These are phyloP conservation scores for Alternaria hordeiaustralica DNA, from an alignment of 2,329 filamentous ascomycete genomes.

Conservation along the genomic window DNA sequence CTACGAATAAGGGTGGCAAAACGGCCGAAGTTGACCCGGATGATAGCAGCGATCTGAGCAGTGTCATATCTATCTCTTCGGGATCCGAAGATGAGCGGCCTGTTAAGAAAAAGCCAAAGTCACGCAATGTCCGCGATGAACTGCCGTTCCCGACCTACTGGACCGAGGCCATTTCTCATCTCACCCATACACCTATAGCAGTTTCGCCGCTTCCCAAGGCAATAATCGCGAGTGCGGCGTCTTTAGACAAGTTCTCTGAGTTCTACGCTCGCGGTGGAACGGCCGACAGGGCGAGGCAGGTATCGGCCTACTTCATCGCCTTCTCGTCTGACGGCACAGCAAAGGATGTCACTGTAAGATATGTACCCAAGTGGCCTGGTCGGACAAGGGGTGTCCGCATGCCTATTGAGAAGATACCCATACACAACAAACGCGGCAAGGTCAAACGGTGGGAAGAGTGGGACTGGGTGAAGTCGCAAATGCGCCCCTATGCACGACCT, in stretches of 20 bases:
- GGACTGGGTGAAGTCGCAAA: conserved; percentile 86
- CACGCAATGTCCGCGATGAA: conserved; percentile 71
- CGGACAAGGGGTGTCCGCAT: conserved; percentile 87
- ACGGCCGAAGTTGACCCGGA: conserved; percentile 40
- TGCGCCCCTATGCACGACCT: conserved; percentile 72
- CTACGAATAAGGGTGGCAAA: conserved; percentile 7
- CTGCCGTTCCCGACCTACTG: conserved; percentile 89
- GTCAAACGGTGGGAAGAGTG: conserved; percentile 76
- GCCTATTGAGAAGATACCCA: conserved; percentile 77
- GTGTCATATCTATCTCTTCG: conserved; percentile 53
- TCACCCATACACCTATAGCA: conserved; percentile 78
- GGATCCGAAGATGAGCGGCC: conserved; percentile 61
- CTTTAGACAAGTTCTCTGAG: conserved; percentile 71
- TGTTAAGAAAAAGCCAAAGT: conserved; percentile 50
- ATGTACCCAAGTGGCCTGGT: conserved; percentile 84
- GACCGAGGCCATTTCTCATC: conserved; percentile 85
- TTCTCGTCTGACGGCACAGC: conserved; percentile 84
- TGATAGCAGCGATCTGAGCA: conserved; percentile 53
- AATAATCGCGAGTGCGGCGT: conserved; percentile 64
- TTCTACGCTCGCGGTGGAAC: conserved; percentile 84
- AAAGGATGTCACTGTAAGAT: conserved; percentile 93
- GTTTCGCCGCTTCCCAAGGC: conserved; percentile 72
- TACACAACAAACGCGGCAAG: conserved; percentile 80
- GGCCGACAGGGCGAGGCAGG: conserved; percentile 84
- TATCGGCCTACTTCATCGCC: conserved; percentile 87